Evolutionary conservation across 108 stramenopile genomes (phyloP).

Genomic region (Skeletonema costatum): DNA sequence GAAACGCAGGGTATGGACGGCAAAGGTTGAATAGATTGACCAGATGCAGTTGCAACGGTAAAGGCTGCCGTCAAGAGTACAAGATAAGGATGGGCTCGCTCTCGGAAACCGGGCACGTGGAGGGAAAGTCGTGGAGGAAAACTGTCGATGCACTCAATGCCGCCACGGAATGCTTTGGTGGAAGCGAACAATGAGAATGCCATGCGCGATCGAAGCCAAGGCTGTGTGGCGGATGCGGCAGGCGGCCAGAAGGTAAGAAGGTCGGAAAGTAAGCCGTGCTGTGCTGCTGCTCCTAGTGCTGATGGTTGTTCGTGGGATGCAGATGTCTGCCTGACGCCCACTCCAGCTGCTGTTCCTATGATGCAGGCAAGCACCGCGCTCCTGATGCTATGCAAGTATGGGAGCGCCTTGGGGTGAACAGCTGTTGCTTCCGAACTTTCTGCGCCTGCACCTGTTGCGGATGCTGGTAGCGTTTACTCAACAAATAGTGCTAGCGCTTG

Average conservation of each 20-base stretch:
- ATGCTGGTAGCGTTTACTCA: background rate
- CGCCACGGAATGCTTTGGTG: constrained; percentile 62
- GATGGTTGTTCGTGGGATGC: constrained; percentile 48
- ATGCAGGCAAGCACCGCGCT: background rate
- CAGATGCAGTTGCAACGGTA: constrained; percentile 72
- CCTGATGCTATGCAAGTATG: constrained; percentile 5
- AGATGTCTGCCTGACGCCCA: constrained; percentile 17
- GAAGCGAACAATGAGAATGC: constrained; percentile 67
- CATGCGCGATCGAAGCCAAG: constrained; percentile 44
- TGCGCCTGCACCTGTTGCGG: background rate
- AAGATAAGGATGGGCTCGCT: constrained; percentile 61
- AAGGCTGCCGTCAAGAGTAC: constrained; percentile 74
- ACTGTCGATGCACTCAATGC: constrained; percentile 18
- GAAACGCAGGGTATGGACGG: constrained; percentile 66
- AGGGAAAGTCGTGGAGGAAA: constrained; percentile 31
- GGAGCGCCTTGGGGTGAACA: constrained; percentile 5
- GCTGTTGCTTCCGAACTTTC: background rate
- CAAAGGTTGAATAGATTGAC: constrained; percentile 62
- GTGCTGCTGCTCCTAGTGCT: constrained; percentile 17
- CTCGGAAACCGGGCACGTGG: constrained; percentile 25
- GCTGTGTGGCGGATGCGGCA: constrained; percentile 39
- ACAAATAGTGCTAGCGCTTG: background rate
- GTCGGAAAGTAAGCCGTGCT: constrained; percentile 14
- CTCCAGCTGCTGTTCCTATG: constrained; percentile 9
- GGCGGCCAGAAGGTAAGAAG: constrained; percentile 22